phyloP scores from a whole-genome alignment of 768 basidiomycete species.

The Suillus discolor region DNA sequence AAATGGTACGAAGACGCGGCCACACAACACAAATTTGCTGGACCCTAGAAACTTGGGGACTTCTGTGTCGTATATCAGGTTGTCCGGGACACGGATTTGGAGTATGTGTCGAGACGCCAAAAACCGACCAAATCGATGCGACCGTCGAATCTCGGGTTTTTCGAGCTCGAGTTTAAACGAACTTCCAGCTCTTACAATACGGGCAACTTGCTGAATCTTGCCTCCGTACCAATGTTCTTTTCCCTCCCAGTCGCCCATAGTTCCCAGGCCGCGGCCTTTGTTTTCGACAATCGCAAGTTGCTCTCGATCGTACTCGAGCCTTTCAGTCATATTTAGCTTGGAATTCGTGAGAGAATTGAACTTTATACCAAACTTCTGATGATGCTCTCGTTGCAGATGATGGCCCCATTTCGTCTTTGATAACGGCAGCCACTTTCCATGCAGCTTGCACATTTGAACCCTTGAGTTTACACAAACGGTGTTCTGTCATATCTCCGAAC shows the following conservation, averaged over 20 bases:
- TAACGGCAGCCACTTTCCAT: conserved; percentile 27
- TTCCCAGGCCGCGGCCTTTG: conserved; percentile 57
- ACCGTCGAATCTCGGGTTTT: conserved; percentile 57
- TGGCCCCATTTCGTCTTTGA: conserved; percentile 16
- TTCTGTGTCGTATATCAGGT: conserved; percentile 31
- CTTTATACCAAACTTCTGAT: conserved; percentile 26
- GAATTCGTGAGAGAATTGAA: not conserved
- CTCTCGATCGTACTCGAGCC: conserved; percentile 64
- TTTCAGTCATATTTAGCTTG: conserved; percentile 15
- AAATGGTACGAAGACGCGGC: conserved; percentile 63
- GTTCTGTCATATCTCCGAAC: conserved; percentile 38
- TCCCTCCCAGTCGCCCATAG: conserved; percentile 55
- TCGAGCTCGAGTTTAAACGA: conserved; percentile 48
- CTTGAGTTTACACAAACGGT: conserved; percentile 28
- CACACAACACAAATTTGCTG: conserved; percentile 62
- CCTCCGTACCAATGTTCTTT: conserved; percentile 69
- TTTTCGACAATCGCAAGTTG: conserved; percentile 62
- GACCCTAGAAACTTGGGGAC: conserved; percentile 38
- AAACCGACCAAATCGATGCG: conserved; percentile 65
- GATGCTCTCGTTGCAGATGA: conserved; percentile 2
- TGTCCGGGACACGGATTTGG: conserved; percentile 52
- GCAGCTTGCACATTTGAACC: conserved; percentile 37
- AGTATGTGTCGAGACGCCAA: conserved; percentile 66
- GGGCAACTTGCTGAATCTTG: conserved; percentile 59
- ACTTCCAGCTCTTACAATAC: conserved; percentile 32